Base-by-base conservation (phyloP, 306 rosid genomes). In the Alnus glutinosa region DNA sequence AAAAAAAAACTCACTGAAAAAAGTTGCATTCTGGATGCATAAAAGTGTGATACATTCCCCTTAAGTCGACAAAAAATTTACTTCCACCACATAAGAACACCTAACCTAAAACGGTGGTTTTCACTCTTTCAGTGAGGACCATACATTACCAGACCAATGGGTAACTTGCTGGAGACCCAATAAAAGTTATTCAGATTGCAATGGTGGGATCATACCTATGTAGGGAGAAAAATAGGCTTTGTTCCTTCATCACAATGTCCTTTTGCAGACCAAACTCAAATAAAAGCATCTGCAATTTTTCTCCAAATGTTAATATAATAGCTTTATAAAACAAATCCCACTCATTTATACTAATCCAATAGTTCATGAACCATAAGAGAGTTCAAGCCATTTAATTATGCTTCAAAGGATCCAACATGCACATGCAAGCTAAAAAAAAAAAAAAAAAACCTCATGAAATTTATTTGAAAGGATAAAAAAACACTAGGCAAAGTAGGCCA, bases 201-300 rank as follows among this genome's bases (percentile, higher is more conserved):
- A 59, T 23, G 70, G n/a, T 15, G 76, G 77, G 80, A 36, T 16
- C 58, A 58, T 86, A 86, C 89, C 83, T 78, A 68, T 9, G 44
- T 51, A 50, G 59, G 73, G 54, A 77, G 14, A 74, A 79, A 67
- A 67, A 10, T 44, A 12, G 66, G 51, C 77, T 78, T 76, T 73
- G 62, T 37, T 74, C 64, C 72, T 80, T 80, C 78, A 79, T 76
- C 32, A 7, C 32, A 8, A 68, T 42, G 28, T 68, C 72, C 34
- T 42, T n/a, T 39, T 68, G 72, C 72, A 6, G 50, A 32, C 42
- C 44, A 39, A 44, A 68, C 79, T 55, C 34, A 70, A 77, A 77
- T 9, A 74, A 73, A 79, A 66, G 76, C 71, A 55, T 75, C 90
- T 82, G 85, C 75, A 85, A 68, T 18, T 66, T 76, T 37, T 68